Evolutionary conservation across 2,329 filamentous ascomycete species (phyloP).

Genomic region (Bretziella fagacearum): DNA sequence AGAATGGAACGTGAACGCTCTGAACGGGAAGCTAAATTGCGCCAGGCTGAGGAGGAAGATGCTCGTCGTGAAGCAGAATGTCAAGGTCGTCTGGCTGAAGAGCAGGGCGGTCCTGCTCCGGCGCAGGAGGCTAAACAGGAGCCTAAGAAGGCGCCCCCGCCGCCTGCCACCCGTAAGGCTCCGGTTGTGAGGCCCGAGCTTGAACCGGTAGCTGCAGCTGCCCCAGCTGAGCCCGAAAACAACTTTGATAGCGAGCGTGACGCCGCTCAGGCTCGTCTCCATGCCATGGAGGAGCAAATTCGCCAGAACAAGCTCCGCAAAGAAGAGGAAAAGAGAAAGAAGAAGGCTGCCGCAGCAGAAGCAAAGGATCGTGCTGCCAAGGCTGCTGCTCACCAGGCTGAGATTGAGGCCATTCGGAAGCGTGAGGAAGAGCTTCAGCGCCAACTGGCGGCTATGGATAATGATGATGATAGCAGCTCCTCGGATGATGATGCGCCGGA

Average conservation of each 20-base stretch:
- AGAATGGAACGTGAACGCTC: slow-evolving; percentile 73
- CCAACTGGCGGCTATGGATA: slow-evolving; percentile 61
- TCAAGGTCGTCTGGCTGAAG: slow-evolving; percentile 65
- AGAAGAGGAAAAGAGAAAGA: slow-evolving; percentile 84
- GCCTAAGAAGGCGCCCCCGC: slow-evolving; percentile 53
- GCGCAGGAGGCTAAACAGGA: slow-evolving; percentile 27
- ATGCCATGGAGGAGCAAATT: slow-evolving; percentile 84
- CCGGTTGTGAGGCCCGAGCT: slow-evolving; percentile 38
- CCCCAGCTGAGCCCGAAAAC: slow-evolving; percentile 27
- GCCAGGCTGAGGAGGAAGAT: slow-evolving; percentile 88
- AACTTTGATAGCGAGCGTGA: slow-evolving; percentile 62
- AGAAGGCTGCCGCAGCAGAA: slow-evolving; percentile 73
- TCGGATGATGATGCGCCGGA: slow-evolving; percentile 65
- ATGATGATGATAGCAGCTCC: slow-evolving; percentile 56
- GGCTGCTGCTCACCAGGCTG: slow-evolving; percentile 68
- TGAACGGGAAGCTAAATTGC: slow-evolving; percentile 73
- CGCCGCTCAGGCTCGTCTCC: slow-evolving; percentile 65
- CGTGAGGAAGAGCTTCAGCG: slow-evolving; percentile 77
- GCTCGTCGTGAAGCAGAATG: slow-evolving; percentile 73
- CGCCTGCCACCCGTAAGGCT: slow-evolving; percentile 62
- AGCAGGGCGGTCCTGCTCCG: slow-evolving; percentile 48
- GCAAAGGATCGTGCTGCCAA: slow-evolving; percentile 77
- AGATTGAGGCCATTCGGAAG: slow-evolving; percentile 82
- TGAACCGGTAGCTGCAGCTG: slow-evolving; percentile 31
- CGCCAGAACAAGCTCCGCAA: slow-evolving; percentile 87